Conservation (phyloP, 2,329 filamentous ascomycete genomes). For the Phyllosticta citrichinensis region DNA sequence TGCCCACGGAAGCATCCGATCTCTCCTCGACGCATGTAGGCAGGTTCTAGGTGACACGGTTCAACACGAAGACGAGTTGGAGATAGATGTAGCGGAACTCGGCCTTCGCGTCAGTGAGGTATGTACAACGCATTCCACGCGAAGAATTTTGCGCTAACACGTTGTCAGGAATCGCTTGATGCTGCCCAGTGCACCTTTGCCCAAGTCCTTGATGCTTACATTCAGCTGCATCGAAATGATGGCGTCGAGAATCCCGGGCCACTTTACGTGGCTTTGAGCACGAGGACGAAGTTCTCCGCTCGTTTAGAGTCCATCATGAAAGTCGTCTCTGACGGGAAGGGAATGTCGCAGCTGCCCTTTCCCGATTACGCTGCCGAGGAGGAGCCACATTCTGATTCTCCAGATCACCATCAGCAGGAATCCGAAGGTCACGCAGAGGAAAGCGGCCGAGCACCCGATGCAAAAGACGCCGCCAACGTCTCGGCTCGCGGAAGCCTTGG, state of each 20-base stretch:
- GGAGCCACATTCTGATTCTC: background rate
- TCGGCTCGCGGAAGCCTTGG: background rate
- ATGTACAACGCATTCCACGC: constrained; percentile 17
- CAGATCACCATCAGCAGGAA: constrained; percentile 4
- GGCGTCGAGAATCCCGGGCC: constrained; percentile 42
- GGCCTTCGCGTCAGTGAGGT: constrained; percentile 50
- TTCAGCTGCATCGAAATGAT: constrained; percentile 50
- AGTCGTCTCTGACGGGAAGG: constrained; percentile 47
- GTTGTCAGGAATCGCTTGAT: constrained; percentile 39
- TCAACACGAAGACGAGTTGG: constrained; percentile 46
- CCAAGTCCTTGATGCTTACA: constrained; percentile 50
- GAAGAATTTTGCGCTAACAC: constrained; percentile 17
- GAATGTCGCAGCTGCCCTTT: constrained; percentile 39
- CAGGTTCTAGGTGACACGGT: constrained; percentile 46
- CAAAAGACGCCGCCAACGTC: background rate
- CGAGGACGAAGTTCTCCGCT: constrained; percentile 43
- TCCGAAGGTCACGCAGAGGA: background rate
- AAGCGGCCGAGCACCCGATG: background rate
- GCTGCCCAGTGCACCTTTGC: constrained; percentile 35
- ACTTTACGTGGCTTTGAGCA: constrained; percentile 48
- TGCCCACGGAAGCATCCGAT: constrained; percentile 41
- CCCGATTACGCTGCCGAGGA: constrained; percentile 19
- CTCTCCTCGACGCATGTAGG: constrained; percentile 48
- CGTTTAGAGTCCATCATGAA: constrained; percentile 43
- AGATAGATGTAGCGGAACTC: constrained; percentile 45